Percentiles rank a stretch among this genome's conserved stretches.
Conservation (phyloP, 2,329 filamentous ascomycete genomes). For the Xylaria sp. region DNA sequence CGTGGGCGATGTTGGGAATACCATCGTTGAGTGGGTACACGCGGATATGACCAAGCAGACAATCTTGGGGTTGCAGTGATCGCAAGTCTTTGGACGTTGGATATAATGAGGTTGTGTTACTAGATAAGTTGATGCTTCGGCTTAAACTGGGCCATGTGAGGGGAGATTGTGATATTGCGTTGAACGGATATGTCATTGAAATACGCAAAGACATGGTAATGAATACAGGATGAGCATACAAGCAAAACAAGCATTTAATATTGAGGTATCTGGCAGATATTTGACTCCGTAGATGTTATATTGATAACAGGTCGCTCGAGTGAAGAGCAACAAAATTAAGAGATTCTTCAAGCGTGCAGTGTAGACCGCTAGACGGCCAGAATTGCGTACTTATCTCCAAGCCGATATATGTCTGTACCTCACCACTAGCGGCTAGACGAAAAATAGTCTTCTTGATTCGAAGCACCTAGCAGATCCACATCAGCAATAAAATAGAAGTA, state of each 20-base stretch:
- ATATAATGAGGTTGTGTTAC: neutral
- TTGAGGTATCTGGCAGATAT: neutral
- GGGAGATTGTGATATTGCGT: neutral
- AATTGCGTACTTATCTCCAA: neutral
- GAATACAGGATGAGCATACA: neutral
- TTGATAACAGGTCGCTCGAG: neutral
- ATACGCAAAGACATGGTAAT: neutral
- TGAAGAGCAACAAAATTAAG: too few species aligned
- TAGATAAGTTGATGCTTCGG: neutral
- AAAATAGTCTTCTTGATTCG: neutral
- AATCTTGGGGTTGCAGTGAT: constrained; percentile 47
- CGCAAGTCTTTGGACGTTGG: neutral
- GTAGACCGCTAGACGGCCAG: neutral
- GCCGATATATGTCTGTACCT: too few species aligned
- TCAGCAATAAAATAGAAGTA: neutral
- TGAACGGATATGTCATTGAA: neutral
- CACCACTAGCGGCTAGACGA: too few species aligned
- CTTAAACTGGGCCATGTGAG: neutral
- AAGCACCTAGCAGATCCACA: neutral
- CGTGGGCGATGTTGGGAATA: constrained; percentile 77
- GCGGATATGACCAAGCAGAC: constrained; percentile 64
- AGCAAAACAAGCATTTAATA: neutral
- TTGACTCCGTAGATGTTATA: neutral
- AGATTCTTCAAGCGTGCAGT: too few species aligned
- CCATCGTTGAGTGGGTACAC: constrained; percentile 75